phyloP scores from a whole-genome alignment of 1,284 basidiomycete genomes.

The Cutaneotrichosporon cavernicola region DNA sequence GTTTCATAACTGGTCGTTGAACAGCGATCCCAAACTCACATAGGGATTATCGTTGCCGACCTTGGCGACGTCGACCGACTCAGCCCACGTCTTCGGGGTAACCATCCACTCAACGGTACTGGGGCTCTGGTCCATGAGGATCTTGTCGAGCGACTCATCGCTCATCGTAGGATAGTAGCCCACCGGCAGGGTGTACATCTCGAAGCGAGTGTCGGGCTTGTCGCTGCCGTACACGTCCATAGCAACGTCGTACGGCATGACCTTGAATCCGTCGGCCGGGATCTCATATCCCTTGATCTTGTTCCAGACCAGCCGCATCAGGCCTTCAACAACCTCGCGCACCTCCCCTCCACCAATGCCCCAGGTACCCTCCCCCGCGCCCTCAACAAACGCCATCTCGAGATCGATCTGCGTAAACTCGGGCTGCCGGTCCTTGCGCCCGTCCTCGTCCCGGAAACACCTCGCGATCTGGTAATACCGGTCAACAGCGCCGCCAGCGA shows the following conservation, averaged over 20 bases:
- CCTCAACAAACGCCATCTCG: slow-evolving; percentile 92
- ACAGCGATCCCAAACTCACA: slow-evolving; percentile 28
- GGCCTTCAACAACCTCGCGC: slow-evolving; percentile 68
- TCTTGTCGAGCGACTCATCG: slow-evolving; percentile 48
- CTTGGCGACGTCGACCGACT: slow-evolving; percentile 35
- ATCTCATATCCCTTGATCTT: slow-evolving; percentile 59
- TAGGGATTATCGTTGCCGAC: slow-evolving; percentile 38
- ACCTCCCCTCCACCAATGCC: slow-evolving; percentile 79
- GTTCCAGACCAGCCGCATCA: slow-evolving; percentile 73
- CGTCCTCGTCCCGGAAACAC: slow-evolving; percentile 94
- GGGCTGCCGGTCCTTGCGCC: slow-evolving; percentile 88
- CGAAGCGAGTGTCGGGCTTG: slow-evolving; percentile 89
- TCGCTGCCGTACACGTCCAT: slow-evolving; percentile 91
- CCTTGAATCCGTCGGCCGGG: slow-evolving; percentile 64
- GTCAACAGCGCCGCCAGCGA: slow-evolving; percentile 85
- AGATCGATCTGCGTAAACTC: slow-evolving; percentile 97
- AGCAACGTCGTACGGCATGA: slow-evolving; percentile 81
- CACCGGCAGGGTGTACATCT: slow-evolving; percentile 61
- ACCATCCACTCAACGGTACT: slow-evolving; percentile 53
- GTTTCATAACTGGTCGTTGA: background rate
- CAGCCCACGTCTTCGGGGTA: slow-evolving; percentile 41
- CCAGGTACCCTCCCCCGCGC: slow-evolving; percentile 61
- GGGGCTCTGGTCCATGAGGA: slow-evolving; percentile 47
- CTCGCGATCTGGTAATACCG: slow-evolving; percentile 89
- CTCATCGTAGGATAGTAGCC: slow-evolving; percentile 51